A percentile compares a stretch with the other conserved stretches of the same genome.
Evolutionary conservation across 768 basidiomycete species (phyloP).

Genomic region (Collybia sp.): DNA sequence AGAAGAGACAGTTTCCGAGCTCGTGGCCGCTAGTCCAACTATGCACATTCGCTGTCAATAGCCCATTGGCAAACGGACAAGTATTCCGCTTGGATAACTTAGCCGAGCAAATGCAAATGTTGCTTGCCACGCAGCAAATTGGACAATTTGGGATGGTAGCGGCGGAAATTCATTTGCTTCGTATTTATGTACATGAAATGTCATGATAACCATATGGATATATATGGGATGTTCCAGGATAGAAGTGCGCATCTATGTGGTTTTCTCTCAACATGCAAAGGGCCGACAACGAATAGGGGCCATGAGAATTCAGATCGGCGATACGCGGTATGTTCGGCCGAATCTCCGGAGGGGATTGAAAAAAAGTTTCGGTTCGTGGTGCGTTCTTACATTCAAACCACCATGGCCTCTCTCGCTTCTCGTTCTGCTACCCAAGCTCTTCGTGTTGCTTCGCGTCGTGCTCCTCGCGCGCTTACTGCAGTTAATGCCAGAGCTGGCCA

Average conservation of each 20-base stretch:
- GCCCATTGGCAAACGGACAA: too few species aligned
- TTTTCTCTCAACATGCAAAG: too few species aligned
- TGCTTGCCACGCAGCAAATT: too few species aligned
- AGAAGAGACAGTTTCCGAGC: too few species aligned
- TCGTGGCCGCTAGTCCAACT: too few species aligned
- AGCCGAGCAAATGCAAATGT: too few species aligned
- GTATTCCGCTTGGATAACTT: too few species aligned
- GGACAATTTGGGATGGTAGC: too few species aligned
- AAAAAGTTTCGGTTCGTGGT: slow-evolving; percentile 12
- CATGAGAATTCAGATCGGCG: slow-evolving; percentile 6
- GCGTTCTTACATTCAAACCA: slow-evolving; percentile 18
- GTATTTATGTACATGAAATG: too few species aligned
- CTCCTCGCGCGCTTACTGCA: slow-evolving; percentile 40
- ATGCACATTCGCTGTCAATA: too few species aligned
- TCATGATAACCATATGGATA: background rate
- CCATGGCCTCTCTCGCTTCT: slow-evolving; percentile 62
- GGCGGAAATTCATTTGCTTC: background rate
- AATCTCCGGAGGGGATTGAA: slow-evolving; percentile 13
- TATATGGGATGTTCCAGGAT: too few species aligned
- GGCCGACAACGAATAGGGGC: background rate
- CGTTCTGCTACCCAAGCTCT: slow-evolving; percentile 62
- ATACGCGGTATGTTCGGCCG: slow-evolving; percentile 21
- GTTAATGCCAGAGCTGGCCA: slow-evolving; percentile 36
- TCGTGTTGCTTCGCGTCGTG: slow-evolving; percentile 62
- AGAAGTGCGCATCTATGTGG: too few species aligned